Evolutionary conservation across 257 asterid genomes (phyloP).

Genomic region (Parsonsia alboflavescens): DNA sequence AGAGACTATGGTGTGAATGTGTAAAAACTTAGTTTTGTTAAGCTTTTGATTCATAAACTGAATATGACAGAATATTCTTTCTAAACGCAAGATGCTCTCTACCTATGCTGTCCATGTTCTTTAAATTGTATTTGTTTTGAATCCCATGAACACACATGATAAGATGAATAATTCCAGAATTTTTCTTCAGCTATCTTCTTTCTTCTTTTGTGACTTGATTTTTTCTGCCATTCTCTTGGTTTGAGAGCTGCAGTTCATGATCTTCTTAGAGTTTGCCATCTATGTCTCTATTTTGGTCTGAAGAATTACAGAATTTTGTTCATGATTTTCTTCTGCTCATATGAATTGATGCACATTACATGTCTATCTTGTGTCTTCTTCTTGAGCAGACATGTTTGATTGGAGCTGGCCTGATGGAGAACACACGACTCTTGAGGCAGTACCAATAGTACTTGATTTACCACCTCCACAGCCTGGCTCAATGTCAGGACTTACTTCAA

Average conservation of each 20-base stretch:
- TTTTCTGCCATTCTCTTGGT: neutral
- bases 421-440: conserved; percentile 97
- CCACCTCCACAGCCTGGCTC: conserved; percentile 99
- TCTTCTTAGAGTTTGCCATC: neutral
- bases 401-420: conserved; percentile 99
- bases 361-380: conserved; percentile 14
- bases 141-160: neutral
- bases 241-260: neutral
- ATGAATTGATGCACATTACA: neutral
- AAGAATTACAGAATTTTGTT: neutral
- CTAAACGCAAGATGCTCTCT: neutral
- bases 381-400: conserved; percentile 82
- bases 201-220: neutral
- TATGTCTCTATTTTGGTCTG: neutral
- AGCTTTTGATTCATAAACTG: neutral
- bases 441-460: conserved; percentile 92
- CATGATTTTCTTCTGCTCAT: neutral
- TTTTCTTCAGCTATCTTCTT: neutral
- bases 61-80: neutral
- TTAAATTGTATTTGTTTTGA: neutral
- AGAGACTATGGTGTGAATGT: neutral
- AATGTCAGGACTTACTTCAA: conserved; percentile 61
- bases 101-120: neutral
- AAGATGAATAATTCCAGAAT: neutral
- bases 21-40: neutral